These are phyloP conservation scores for Pontederia paniculata DNA, from an alignment of 176 grass and related monocot species.

Conservation along the genomic window DNA sequence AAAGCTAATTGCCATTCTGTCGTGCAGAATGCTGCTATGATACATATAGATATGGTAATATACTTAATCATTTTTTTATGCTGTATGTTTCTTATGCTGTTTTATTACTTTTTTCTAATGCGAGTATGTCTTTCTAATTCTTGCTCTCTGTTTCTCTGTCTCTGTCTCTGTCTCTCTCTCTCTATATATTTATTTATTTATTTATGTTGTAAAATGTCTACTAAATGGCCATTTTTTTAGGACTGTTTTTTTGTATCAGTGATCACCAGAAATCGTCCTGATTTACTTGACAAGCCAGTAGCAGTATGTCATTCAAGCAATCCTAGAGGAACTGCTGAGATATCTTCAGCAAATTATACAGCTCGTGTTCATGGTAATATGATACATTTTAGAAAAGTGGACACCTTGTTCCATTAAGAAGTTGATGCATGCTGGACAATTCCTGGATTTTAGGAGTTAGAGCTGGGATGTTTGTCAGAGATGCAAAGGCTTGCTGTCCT, in stretches of 20 bases:
- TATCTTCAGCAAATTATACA: slow-evolving; percentile 94
- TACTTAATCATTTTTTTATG: background rate
- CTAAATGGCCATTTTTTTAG: slow-evolving; percentile 19
- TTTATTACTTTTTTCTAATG: slow-evolving; percentile 9
- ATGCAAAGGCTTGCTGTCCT: slow-evolving; percentile 73
- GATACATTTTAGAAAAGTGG: background rate
- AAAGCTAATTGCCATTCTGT: slow-evolving; percentile 22
- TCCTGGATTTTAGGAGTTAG: slow-evolving; percentile 58
- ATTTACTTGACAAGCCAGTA: slow-evolving; percentile 76
- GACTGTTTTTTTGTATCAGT: slow-evolving; percentile 96
- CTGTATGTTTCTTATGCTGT: slow-evolving; percentile 1
- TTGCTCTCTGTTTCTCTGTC: background rate
- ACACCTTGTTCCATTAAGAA: background rate
- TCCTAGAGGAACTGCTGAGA: slow-evolving; percentile 91
- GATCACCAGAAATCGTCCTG: slow-evolving; percentile 64
- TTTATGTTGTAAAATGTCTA: slow-evolving; percentile 19
- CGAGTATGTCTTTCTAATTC: slow-evolving; percentile 9
- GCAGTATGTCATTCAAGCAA: slow-evolving; percentile 90
- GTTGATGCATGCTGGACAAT: background rate
- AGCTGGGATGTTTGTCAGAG: slow-evolving; percentile 89
- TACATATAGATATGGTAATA: slow-evolving; percentile 92
- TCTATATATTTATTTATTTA: slow-evolving; percentile 2
- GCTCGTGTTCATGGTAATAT: slow-evolving; percentile 65
- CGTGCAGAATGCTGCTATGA: slow-evolving; percentile 50
- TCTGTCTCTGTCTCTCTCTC: slow-evolving; percentile 1